Evolutionary conservation across 805 yeast genomes (phyloP), one percentile per base, ranked within the genome.

Genomic region (Ogataea naganishii): DNA sequence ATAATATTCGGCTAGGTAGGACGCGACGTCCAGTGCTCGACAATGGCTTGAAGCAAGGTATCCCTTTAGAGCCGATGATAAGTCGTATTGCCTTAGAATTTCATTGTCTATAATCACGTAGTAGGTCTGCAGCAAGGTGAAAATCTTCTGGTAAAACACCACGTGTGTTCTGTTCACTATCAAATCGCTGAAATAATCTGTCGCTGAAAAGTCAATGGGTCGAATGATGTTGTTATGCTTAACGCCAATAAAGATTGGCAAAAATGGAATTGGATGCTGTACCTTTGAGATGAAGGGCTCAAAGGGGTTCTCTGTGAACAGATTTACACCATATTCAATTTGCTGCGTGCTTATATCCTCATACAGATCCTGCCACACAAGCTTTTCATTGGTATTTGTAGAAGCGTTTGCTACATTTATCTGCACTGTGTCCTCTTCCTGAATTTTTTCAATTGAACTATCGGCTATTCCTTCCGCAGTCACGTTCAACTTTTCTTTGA

Each of bases 201-300:
- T 22, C 3, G 25, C 24, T 5, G 44, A 29, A 17, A 42, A 43
- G 18, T 44, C 40, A 10, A 44, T 14, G 2, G 48, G 31, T 7
- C 18, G 16, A 4, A 36, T 18, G 12, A 17, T 15, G 8, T 15
- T 14, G 3, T 14, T 16, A 6, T n/a, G 9, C 3, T 26, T 25
- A 15, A 17, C 19, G 3, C 49, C 49, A 3, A 42, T 14, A 21
- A 36, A 44, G 4, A 44, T 30, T 3, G 49, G 49, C 8, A 44
- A 24, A 8, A 37, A 20, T 7, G 49, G 49, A 1, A 44, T 21
- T 3, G 42, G 35, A 1, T 26, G 29, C 14, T 15, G 17, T 14
- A 14, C 26, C n/a, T 19, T 23, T 11, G 23, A 6, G 6, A 10
- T 19, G 6, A 20, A 23, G 13, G 14, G 17, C 7, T 14, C n/a